phyloP scores from a whole-genome alignment of 345 rosid genomes.

The Trapa incisa region DNA sequence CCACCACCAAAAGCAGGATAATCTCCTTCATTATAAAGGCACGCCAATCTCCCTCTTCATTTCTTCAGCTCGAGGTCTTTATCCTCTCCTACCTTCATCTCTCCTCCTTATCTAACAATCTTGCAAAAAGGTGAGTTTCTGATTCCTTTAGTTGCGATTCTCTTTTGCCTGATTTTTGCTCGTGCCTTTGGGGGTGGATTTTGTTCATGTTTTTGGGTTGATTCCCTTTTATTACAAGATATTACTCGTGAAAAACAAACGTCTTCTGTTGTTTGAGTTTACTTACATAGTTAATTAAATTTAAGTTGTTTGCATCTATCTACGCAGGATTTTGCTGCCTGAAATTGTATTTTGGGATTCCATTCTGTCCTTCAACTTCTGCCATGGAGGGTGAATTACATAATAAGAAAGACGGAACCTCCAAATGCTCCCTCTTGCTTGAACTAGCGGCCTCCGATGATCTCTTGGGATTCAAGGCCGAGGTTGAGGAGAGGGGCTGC shows the following conservation, averaged over 20 bases:
- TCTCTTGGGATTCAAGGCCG: conserved; percentile 37
- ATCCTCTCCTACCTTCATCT: background rate
- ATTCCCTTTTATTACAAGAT: background rate
- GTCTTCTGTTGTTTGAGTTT: background rate
- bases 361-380: conserved; percentile 20
- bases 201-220: background rate
- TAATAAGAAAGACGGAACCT: conserved; percentile 18
- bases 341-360: conserved; percentile 30
- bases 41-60: conserved; percentile 6
- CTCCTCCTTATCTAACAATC: background rate
- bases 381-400: conserved; percentile 35
- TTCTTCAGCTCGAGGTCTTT: background rate
- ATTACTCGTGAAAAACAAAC: no score
- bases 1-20: background rate
- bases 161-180: background rate
- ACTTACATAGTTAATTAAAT: background rate
- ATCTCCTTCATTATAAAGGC: conserved; percentile 9
- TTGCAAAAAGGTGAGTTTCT: background rate
- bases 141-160: background rate
- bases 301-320: conserved; percentile 12
- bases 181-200: background rate
- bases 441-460: conserved; percentile 68
- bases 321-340: conserved; percentile 43
- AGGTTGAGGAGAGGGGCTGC: conserved; percentile 36
- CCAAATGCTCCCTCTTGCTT: conserved; percentile 41